Evolutionary conservation across 2,329 filamentous ascomycete species (phyloP), one percentile per base, ranked within the genome.

Genomic region (Cladobotryum mycophilum): DNA sequence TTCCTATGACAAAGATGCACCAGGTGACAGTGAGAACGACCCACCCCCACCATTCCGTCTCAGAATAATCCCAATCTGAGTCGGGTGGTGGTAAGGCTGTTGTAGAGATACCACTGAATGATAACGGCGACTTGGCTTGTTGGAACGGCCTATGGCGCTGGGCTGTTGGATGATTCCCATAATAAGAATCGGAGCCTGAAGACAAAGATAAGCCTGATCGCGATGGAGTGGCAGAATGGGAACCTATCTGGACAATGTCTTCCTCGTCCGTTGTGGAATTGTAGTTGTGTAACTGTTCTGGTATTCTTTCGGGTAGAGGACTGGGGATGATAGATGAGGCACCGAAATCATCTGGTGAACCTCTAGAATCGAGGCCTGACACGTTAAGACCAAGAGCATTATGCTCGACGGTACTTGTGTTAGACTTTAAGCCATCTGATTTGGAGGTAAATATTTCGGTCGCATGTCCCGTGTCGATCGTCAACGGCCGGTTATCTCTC

Each of bases 41-140:
- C 89, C 92, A 99, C 1, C 93, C 93, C 92, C 93, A 99, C 84
- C 89, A 95, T 61, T 93, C 91, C 1, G 93, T 99, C 71, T 96
- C 91, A 40, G 85, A 82, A 64, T 97, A 96, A 69, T 96, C 89
- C 85, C 89, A 93, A 53, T 85, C 83, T 11, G 70, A 67, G 52
- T 74, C 84, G 60, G 70, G 65, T 13, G 68, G 61, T 9, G 73
- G 69, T 7, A 78, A 61, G 14, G 77, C 70, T 41, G 74, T 75
- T 3, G 73, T 70, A 2, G 79, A 69, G 4, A 81, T 64, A 1
- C 77, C 76, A 11, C 72, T 74, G 13, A 82, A 74, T 0, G 80
- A 82, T 5, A 85, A 62, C 0, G 82, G 82, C 1, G 82, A 84
- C 56, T 82, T 83, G 51, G 78, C 72, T 45, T 76, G 73, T 55